Evolutionary conservation across 169 alveolate genomes (phyloP).

Genomic region (Plasmodium yoelii): DNA sequence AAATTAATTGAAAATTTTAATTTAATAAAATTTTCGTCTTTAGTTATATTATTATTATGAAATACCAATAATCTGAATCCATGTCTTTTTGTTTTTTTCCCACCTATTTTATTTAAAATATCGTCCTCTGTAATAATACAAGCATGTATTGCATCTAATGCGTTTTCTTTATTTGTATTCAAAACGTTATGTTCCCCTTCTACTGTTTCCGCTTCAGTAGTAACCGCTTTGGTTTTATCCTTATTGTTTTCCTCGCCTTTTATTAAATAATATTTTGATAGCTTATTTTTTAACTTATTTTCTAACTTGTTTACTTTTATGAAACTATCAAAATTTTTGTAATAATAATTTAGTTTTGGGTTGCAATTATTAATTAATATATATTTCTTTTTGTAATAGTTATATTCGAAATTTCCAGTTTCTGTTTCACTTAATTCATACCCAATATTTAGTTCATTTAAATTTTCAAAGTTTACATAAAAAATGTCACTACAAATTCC

Average conservation of each 20-base stretch:
- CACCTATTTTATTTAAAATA: constrained; percentile 19
- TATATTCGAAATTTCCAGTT: constrained; percentile 36
- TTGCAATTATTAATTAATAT: constrained; percentile 16
- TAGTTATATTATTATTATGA: constrained; percentile 49
- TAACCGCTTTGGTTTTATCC: not conserved
- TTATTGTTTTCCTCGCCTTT: not conserved
- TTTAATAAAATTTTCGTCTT: constrained; percentile 42
- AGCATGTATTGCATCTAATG: constrained; percentile 5
- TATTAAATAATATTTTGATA: not conserved
- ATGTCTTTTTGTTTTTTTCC: constrained; percentile 37
- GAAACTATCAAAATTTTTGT: constrained; percentile 47
- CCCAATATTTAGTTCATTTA: constrained; percentile 49
- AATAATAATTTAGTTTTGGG: constrained; percentile 30
- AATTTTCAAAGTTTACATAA: constrained; percentile 34
- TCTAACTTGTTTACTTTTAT: constrained; percentile 34
- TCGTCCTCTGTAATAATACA: constrained; percentile 21
- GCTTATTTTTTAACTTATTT: not conserved
- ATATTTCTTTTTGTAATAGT: constrained; percentile 32
- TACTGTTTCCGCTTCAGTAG: not conserved
- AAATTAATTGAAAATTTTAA: constrained; percentile 25
- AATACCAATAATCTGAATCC: constrained; percentile 43
- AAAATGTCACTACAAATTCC: constrained; percentile 50
- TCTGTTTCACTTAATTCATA: constrained; percentile 15
- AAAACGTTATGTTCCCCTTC: not conserved
- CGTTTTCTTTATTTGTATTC: constrained; percentile 7